These are phyloP conservation scores for Candida patagonica DNA, from an alignment of 805 yeast species.

Conservation along the genomic window DNA sequence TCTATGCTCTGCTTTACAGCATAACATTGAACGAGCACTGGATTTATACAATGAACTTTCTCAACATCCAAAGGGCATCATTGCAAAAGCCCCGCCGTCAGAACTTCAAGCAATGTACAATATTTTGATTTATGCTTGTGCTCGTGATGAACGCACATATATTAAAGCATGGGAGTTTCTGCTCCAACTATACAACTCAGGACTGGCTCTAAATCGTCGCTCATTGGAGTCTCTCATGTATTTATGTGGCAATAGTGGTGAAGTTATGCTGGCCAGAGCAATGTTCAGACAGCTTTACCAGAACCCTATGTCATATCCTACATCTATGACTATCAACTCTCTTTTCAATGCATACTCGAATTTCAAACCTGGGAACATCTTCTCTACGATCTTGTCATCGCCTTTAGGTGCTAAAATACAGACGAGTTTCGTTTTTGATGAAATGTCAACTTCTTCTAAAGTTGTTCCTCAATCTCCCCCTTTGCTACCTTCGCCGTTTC, in stretches of 20 bases:
- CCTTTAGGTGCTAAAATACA: constrained; percentile 22
- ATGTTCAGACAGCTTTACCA: constrained; percentile 25
- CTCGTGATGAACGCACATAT: constrained; percentile 39
- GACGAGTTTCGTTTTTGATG: constrained; percentile 17
- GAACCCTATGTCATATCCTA: constrained; percentile 21
- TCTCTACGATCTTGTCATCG: constrained; percentile 22
- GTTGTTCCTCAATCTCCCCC: constrained; percentile 39
- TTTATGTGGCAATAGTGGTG: constrained; percentile 74
- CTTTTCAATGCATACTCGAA: constrained; percentile 27
- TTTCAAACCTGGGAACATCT: constrained; percentile 18
- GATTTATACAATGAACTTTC: constrained; percentile 68
- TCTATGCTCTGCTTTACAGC: constrained; percentile 49
- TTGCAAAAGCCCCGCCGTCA: constrained; percentile 28
- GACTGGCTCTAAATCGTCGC: constrained; percentile 27
- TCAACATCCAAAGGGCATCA: constrained; percentile 27
- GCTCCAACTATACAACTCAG: constrained; percentile 45
- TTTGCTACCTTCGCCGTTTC: constrained; percentile 49
- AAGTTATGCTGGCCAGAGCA: constrained; percentile 61
- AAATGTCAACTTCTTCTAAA: constrained; percentile 2
- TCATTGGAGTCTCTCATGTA: constrained; percentile 63
- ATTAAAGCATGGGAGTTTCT: constrained; percentile 71
- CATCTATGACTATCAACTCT: constrained; percentile 23
- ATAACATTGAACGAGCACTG: constrained; percentile 63
- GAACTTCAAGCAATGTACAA: constrained; percentile 34
- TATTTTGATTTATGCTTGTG: constrained; percentile 60